Evolutionary conservation across 768 basidiomycete genomes (phyloP).

Genomic region (Rhodotorula toruloides): DNA sequence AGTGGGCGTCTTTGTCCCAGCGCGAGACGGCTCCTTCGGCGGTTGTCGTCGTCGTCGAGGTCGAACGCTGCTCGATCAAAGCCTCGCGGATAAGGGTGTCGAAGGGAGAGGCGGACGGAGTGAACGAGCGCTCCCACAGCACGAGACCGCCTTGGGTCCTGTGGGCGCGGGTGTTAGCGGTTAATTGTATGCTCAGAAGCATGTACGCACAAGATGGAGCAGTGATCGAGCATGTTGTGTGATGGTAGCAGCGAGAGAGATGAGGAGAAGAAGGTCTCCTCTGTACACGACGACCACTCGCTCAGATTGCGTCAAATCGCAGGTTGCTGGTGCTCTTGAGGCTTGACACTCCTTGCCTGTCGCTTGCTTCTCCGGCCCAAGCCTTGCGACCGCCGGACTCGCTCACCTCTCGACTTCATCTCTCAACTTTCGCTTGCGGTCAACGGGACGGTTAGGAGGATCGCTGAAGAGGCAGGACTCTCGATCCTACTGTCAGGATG

Average conservation of each 20-base stretch:
- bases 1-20: slow-evolving; percentile 90
- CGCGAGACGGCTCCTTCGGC: slow-evolving; percentile 9
- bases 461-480: too few species aligned
- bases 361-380: too few species aligned
- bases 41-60: slow-evolving; percentile 5
- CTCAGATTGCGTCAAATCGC: too few species aligned
- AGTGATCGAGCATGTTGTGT: slow-evolving; percentile 58
- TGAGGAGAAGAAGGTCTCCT: not conserved
- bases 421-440: too few species aligned
- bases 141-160: slow-evolving; percentile 70
- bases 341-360: too few species aligned
- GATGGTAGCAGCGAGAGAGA: too few species aligned
- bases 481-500: too few species aligned
- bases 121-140: slow-evolving; percentile 91
- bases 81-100: slow-evolving; percentile 84
- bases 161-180: not conserved
- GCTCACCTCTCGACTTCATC: too few species aligned
- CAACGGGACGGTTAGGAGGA: too few species aligned
- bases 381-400: too few species aligned
- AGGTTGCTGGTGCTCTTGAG: not conserved
- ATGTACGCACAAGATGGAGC: slow-evolving; percentile 66
- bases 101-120: slow-evolving; percentile 73
- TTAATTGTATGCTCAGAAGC: too few species aligned
- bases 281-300: not conserved
- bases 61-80: slow-evolving; percentile 74